Evolutionary conservation across 2,329 filamentous ascomycete genomes (phyloP).

Genomic region (Phaeophleospora eucalypticola): DNA sequence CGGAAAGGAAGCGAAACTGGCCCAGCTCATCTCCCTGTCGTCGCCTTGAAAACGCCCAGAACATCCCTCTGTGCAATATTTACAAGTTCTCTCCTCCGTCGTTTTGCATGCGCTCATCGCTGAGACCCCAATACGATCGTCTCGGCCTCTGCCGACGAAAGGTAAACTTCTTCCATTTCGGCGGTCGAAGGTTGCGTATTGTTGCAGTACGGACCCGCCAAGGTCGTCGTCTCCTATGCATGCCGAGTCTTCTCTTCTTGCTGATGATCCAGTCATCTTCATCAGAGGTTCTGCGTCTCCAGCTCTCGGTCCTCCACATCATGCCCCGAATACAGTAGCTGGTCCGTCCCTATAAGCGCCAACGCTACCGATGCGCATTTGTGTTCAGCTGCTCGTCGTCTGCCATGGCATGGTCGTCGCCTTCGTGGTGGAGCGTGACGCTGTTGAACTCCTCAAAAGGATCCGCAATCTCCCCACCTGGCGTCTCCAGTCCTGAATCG

Average conservation of each 20-base stretch:
- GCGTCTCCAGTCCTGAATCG: conserved; percentile 80
- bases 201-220: not conserved
- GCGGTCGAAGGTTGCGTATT: no score
- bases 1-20: no score
- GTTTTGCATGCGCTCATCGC: not conserved
- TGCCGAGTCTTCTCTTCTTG: not conserved
- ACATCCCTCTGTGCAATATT: conserved; percentile 17
- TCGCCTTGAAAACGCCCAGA: conserved; percentile 5
- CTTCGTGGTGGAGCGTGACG: conserved; percentile 94
- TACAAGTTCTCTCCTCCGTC: conserved; percentile 10
- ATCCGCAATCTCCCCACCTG: conserved; percentile 75
- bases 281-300: not conserved
- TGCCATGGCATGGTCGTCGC: conserved; percentile 53
- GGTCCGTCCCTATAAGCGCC: not conserved
- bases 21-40: not conserved
- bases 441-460: conserved; percentile 99
- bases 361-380: conserved; percentile 23
- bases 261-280: not conserved
- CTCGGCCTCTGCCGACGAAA: not conserved
- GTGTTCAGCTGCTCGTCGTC: conserved; percentile 11
- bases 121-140: not conserved
- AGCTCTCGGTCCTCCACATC: not conserved
- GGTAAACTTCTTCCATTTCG: no score
- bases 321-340: not conserved
- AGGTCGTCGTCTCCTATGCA: not conserved